A percentile compares a stretch with the other conserved stretches of the same genome.
These are phyloP conservation scores for Coemansia sp. DNA, from an alignment of 192 early-diverging fungal genomes.

Conservation along the genomic window DNA sequence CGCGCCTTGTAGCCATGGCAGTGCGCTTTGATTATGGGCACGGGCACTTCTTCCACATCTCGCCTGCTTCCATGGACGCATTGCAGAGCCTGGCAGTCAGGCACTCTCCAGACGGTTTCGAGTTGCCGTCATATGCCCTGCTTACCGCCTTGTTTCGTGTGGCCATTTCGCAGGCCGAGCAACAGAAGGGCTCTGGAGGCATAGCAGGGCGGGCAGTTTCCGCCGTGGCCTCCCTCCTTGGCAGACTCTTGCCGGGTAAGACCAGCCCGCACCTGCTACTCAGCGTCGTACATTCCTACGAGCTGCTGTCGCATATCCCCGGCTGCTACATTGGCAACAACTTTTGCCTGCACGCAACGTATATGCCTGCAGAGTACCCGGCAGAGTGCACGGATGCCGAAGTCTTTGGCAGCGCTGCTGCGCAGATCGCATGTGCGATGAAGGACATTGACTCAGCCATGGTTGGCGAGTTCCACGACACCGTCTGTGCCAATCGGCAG, in stretches of 20 bases:
- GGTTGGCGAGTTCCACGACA: constrained; percentile 15
- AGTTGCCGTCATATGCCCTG: constrained; percentile 13
- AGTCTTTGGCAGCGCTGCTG: constrained; percentile 1
- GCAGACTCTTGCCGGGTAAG: neutral
- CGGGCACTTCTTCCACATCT: constrained; percentile 25
- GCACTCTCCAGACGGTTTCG: neutral
- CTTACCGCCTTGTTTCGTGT: constrained; percentile 18
- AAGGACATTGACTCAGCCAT: neutral
- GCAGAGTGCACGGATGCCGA: neutral
- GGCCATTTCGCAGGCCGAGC: constrained; percentile 4
- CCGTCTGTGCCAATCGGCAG: constrained; percentile 3
- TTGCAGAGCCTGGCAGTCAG: constrained; percentile 3
- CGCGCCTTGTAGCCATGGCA: constrained; percentile 9
- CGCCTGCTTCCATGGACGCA: constrained; percentile 4
- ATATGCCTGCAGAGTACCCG: neutral
- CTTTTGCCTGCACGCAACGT: constrained; percentile 7
- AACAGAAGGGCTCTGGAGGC: neutral
- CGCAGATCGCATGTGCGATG: neutral
- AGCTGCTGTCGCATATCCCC: neutral
- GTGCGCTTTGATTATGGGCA: constrained; percentile 2
- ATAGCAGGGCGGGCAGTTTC: neutral
- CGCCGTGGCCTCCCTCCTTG: neutral
- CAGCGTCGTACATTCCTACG: constrained; percentile 19
- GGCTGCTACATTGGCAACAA: constrained; percentile 29
- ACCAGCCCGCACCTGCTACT: constrained; percentile 1